Evolutionary conservation across 257 asterid genomes (phyloP).

Genomic region (Solanum corneliomulleri): DNA sequence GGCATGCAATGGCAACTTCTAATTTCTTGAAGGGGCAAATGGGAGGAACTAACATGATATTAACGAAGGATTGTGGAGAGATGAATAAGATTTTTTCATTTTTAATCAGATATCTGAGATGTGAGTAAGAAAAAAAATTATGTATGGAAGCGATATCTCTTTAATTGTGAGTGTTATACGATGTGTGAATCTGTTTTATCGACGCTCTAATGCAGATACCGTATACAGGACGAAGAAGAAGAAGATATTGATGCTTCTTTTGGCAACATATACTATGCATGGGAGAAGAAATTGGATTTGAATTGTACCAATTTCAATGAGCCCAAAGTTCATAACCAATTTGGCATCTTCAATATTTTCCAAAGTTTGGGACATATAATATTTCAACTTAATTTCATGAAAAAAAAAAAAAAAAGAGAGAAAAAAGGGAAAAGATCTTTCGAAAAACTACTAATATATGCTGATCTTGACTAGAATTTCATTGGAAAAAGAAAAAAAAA

Average conservation of each 20-base stretch:
- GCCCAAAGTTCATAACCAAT: neutral
- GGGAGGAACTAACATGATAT: neutral
- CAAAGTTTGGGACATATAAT: neutral
- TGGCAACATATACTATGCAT: neutral
- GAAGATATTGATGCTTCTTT: neutral
- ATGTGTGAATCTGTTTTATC: fast-evolving
- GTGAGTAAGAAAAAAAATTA: neutral
- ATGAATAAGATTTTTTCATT: neutral
- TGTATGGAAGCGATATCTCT: neutral
- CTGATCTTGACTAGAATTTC: neutral
- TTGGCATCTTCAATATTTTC: neutral
- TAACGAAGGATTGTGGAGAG: neutral
- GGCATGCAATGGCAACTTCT: slow-evolving; percentile 7
- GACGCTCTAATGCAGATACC: fast-evolving
- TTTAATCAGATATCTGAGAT: neutral
- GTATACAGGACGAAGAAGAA: neutral
- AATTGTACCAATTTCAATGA: neutral
- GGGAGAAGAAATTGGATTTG: neutral
- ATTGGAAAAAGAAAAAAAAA: neutral
- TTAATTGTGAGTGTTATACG: neutral
- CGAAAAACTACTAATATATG: neutral
- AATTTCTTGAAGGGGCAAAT: slow-evolving; percentile 34
- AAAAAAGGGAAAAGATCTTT: neutral
- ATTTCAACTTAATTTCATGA: neutral
- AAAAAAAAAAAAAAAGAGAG: too few species aligned